These are phyloP conservation scores for Aspergillus phoenicis DNA, from an alignment of 2,329 filamentous ascomycete genomes.

Conservation along the genomic window DNA sequence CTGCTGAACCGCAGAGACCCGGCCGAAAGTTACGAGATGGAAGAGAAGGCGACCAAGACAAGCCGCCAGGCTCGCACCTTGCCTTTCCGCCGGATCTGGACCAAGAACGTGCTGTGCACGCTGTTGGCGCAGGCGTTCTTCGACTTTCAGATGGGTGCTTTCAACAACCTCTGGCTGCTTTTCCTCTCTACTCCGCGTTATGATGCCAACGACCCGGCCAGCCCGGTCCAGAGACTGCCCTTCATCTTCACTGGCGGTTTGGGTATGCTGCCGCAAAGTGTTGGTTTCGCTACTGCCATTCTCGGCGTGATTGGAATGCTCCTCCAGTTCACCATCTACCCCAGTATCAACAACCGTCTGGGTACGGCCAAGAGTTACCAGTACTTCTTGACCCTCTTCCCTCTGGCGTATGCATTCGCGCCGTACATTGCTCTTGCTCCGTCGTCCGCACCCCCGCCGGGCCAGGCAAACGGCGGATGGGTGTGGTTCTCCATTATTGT, in stretches of 20 bases:
- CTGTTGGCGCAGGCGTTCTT: conserved; percentile 68
- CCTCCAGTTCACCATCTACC: conserved; percentile 72
- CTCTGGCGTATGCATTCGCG: conserved; percentile 69
- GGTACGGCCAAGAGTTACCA: conserved; percentile 71
- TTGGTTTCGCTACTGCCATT: conserved; percentile 74
- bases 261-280: conserved; percentile 68
- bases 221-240: conserved; percentile 52
- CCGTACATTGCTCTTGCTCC: conserved; percentile 73
- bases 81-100: conserved; percentile 57
- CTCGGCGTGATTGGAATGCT: conserved; percentile 73
- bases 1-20: conserved; percentile 37
- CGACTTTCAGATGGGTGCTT: conserved; percentile 73
- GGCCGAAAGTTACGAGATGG: conserved; percentile 40
- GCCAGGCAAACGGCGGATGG: conserved; percentile 43
- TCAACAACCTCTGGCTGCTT: conserved; percentile 75
- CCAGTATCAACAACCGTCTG: conserved; percentile 64
- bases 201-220: conserved; percentile 41
- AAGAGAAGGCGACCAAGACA: conserved; percentile 37
- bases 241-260: conserved; percentile 69
- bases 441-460: conserved; percentile 49
- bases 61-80: conserved; percentile 45
- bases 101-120: conserved; percentile 57
- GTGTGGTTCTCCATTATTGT: conserved; percentile 68
- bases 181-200: conserved; percentile 74
- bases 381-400: conserved; percentile 69